Evolutionary conservation across 1,284 basidiomycete species (phyloP).

Genomic region (Austroboletus novae-zelandiae): DNA sequence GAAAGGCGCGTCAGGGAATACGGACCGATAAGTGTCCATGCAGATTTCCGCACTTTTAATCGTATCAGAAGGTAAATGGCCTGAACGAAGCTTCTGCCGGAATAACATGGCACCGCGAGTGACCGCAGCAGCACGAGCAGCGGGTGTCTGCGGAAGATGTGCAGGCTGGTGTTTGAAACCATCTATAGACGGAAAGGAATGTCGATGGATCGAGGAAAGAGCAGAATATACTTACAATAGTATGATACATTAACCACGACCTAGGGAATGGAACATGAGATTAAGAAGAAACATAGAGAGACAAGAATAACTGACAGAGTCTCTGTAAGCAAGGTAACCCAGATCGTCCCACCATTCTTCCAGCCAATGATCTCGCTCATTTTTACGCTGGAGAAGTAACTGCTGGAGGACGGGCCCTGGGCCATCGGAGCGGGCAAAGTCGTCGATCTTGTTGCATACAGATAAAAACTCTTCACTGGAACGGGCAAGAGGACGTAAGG

Average conservation of each 20-base stretch:
- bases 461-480: slow-evolving; percentile 53
- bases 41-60: slow-evolving; percentile 76
- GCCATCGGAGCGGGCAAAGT: slow-evolving; percentile 41
- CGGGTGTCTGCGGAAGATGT: slow-evolving; percentile 56
- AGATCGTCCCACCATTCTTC: slow-evolving; percentile 83
- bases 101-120: slow-evolving; percentile 72
- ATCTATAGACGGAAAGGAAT: slow-evolving; percentile 42
- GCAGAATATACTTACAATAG: slow-evolving; percentile 54
- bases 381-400: slow-evolving; percentile 49
- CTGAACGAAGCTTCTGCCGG: slow-evolving; percentile 63
- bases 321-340: slow-evolving; percentile 70
- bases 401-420: slow-evolving; percentile 57
- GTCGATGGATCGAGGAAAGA: neutral
- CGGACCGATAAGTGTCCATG: slow-evolving; percentile 85
- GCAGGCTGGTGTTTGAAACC: slow-evolving; percentile 69
- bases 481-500: slow-evolving; percentile 64
- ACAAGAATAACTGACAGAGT: slow-evolving; percentile 52
- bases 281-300: neutral
- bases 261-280: slow-evolving; percentile 34
- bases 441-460: slow-evolving; percentile 58
- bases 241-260: slow-evolving; percentile 82
- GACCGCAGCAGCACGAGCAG: slow-evolving; percentile 71
- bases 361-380: slow-evolving; percentile 64
- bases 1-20: neutral
- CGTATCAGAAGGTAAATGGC: slow-evolving; percentile 67